A percentile compares a stretch with the other conserved stretches of the same genome.
Conservation (phyloP, 2,329 filamentous ascomycete genomes). For the Rhinocladiella mackenziei region DNA sequence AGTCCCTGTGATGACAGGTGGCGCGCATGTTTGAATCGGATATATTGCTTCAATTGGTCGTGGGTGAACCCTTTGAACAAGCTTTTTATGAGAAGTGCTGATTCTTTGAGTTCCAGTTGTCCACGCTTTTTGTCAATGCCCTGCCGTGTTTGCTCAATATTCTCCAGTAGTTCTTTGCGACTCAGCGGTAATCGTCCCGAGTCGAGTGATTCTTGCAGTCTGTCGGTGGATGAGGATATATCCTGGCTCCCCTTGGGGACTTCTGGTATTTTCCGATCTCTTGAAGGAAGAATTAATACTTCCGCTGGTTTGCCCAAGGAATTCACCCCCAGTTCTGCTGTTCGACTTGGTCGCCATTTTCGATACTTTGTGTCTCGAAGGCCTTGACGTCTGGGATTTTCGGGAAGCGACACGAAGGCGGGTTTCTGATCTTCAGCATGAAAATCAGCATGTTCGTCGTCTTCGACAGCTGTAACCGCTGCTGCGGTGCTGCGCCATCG, state of each 20-base stretch:
- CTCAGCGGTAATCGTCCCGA: conserved; percentile 22
- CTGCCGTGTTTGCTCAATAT: conserved; percentile 20
- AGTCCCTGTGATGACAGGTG: not conserved
- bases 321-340: conserved; percentile 33
- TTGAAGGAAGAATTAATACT: conserved; percentile 35
- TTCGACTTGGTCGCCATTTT: conserved; percentile 21
- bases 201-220: conserved; percentile 21
- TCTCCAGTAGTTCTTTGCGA: conserved; percentile 15
- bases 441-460: conserved; percentile 8
- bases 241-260: conserved; percentile 9
- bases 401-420: not conserved
- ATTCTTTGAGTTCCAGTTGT: conserved; percentile 17
- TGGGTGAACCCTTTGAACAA: conserved; percentile 12
- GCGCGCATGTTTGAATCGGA: conserved; percentile 1
- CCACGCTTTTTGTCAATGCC: conserved; percentile 16
- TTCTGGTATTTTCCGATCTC: conserved; percentile 24
- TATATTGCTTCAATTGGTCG: conserved; percentile 15
- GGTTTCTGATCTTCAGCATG: not conserved
- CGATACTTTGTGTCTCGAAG: conserved; percentile 3
- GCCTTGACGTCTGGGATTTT: not conserved
- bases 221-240: conserved; percentile 3
- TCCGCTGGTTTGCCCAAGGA: conserved; percentile 38
- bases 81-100: conserved; percentile 10
- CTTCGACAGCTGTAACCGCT: conserved; percentile 5
- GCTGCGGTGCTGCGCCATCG: conserved; percentile 17